Conservation (phyloP, 78 protist species). For the slime mould (Dictyostelium discoideum) region DNA sequence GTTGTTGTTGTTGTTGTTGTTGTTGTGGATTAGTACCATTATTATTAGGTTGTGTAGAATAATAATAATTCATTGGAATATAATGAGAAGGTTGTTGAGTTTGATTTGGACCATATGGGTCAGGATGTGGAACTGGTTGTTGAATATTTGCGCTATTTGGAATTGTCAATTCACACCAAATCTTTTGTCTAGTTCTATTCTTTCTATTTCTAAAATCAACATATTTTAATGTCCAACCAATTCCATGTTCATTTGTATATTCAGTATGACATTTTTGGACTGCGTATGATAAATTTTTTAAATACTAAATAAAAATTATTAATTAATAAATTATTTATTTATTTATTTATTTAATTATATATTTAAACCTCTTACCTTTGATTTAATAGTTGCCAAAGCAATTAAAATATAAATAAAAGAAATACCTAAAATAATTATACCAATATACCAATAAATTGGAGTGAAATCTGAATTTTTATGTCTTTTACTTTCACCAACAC, state of each 20-base stretch:
- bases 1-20: neutral
- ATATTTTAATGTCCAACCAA: slow-evolving; percentile 37
- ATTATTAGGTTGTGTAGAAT: neutral
- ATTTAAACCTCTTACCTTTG: slow-evolving; percentile 13
- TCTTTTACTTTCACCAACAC: slow-evolving; percentile 59
- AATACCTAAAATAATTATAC: slow-evolving; percentile 48
- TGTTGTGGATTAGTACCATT: neutral
- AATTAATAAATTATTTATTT: neutral
- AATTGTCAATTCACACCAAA: slow-evolving; percentile 66
- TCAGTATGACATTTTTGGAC: slow-evolving; percentile 27
- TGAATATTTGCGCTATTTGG: slow-evolving; percentile 2
- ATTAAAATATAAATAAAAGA: slow-evolving; percentile 26
- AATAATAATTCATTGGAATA: slow-evolving; percentile 65
- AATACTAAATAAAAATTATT: neutral
- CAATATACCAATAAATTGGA: slow-evolving; percentile 80
- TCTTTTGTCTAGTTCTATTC: slow-evolving; percentile 35
- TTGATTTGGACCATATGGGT: neutral
- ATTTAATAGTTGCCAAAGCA: slow-evolving; percentile 30
- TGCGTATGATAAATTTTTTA: slow-evolving; percentile 46
- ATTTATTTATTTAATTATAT: neutral
- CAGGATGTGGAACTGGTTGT: slow-evolving; percentile 17
- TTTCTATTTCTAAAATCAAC: slow-evolving; percentile 65
- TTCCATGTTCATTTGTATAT: slow-evolving; percentile 25
- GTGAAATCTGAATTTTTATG: neutral
- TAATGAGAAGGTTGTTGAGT: slow-evolving; percentile 12